Conservation (phyloP, 768 basidiomycete genomes). For the Boletus eberwhitei region DNA sequence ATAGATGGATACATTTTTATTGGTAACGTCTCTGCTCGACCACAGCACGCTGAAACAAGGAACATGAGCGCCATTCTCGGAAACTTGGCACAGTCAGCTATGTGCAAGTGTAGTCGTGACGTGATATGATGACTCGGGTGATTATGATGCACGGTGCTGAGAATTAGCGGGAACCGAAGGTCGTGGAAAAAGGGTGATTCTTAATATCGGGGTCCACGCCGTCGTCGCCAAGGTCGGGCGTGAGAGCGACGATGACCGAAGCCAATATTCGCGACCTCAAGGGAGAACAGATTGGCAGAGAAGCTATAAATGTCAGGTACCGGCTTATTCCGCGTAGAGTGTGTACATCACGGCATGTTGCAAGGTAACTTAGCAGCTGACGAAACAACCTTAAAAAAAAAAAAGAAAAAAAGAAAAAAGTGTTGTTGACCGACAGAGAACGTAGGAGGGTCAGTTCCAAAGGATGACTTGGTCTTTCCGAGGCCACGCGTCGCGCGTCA, state of each 20-base stretch:
- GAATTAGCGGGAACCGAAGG: constrained; percentile 9
- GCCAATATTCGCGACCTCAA: neutral
- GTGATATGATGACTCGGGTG: neutral
- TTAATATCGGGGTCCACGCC: constrained; percentile 1
- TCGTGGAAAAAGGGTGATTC: constrained; percentile 16
- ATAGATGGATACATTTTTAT: too few relatives aligned
- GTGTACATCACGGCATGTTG: constrained; percentile 3
- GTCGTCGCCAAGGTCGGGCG: constrained; percentile 13
- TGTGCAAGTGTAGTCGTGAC: neutral
- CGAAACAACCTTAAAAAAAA: neutral
- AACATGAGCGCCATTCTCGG: constrained; percentile 3
- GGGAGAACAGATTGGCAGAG: neutral
- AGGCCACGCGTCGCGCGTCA: too few relatives aligned
- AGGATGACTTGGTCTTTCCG: too few relatives aligned
- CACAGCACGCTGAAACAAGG: constrained; percentile 5
- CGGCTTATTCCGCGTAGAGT: constrained; percentile 14
- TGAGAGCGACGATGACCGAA: neutral
- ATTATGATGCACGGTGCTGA: neutral
- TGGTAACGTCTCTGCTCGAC: neutral
- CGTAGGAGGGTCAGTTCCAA: too few relatives aligned
- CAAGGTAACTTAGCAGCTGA: neutral
- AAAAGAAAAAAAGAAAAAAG: too few relatives aligned
- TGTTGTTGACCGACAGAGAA: too few relatives aligned
- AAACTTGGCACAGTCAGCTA: constrained; percentile 4
- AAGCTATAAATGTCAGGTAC: constrained; percentile 4